Evolutionary conservation across 352 stramenopile genomes (phyloP).

Genomic region (Phytophthora gonapodyides): DNA sequence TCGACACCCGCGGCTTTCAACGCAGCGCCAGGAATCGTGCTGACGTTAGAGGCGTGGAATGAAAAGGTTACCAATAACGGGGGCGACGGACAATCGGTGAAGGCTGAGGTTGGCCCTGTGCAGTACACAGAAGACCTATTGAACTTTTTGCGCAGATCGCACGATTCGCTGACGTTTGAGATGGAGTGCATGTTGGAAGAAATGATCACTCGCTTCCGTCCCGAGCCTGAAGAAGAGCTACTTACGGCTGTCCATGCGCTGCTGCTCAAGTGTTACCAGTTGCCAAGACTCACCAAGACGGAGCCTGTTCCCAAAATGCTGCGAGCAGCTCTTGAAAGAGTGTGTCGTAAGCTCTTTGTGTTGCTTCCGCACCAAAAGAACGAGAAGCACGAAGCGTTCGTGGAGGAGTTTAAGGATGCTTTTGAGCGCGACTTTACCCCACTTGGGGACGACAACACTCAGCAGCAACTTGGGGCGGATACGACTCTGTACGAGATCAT

Average conservation of each 20-base stretch:
- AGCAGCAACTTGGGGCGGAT: slow-evolving; percentile 29
- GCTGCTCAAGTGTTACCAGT: slow-evolving; percentile 94
- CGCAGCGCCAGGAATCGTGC: slow-evolving; percentile 56
- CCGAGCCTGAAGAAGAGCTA: slow-evolving; percentile 97
- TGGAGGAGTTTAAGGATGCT: slow-evolving; percentile 82
- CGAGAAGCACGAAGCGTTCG: slow-evolving; percentile 88
- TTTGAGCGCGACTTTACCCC: slow-evolving; percentile 89
- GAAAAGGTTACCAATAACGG: slow-evolving; percentile 54
- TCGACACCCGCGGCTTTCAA: slow-evolving; percentile 72
- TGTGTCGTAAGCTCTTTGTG: slow-evolving; percentile 93
- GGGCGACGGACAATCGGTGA: slow-evolving; percentile 41
- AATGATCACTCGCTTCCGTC: slow-evolving; percentile 97
- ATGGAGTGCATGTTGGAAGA: slow-evolving; percentile 99
- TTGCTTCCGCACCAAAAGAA: slow-evolving; percentile 83
- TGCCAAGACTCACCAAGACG: slow-evolving; percentile 76
- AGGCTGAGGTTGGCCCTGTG: slow-evolving; percentile 78
- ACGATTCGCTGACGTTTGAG: slow-evolving; percentile 90
- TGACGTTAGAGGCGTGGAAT: slow-evolving; percentile 76
- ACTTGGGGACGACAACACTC: slow-evolving; percentile 30
- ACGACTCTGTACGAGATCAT: slow-evolving; percentile 86
- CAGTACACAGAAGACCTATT: slow-evolving; percentile 94
- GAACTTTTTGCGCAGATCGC: slow-evolving; percentile 93
- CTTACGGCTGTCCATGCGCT: slow-evolving; percentile 95
- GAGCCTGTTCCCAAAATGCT: slow-evolving; percentile 89
- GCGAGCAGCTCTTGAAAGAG: slow-evolving; percentile 89